Conservation (phyloP, 768 basidiomycete genomes). For the Boletus rufocinnamomeus region DNA sequence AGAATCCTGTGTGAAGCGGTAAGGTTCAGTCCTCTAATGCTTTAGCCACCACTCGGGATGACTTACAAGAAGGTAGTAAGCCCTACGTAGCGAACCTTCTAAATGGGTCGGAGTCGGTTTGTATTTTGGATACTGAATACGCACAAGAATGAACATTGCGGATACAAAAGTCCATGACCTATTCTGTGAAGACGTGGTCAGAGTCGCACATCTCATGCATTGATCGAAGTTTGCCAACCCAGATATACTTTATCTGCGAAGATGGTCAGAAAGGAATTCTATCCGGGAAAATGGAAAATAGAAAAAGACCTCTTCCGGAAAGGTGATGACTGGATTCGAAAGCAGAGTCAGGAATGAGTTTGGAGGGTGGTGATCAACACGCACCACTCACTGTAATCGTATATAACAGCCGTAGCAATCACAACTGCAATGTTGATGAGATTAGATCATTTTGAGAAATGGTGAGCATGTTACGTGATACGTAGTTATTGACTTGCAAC, state of each 20-base stretch:
- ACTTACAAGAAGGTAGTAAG: neutral
- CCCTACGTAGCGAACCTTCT: slow-evolving; percentile 24
- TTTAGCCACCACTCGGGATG: too few species aligned
- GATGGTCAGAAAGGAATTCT: neutral
- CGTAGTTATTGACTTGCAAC: neutral
- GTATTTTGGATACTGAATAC: too few species aligned
- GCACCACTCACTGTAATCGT: neutral
- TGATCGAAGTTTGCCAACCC: too few species aligned
- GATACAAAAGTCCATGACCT: too few species aligned
- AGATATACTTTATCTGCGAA: neutral
- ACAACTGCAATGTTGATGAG: slow-evolving; percentile 15
- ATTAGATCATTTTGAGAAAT: neutral
- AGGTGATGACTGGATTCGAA: slow-evolving; percentile 12
- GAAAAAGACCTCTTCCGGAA: slow-evolving; percentile 18
- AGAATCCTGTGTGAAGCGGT: neutral
- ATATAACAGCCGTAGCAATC: neutral
- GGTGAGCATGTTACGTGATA: slow-evolving; percentile 5
- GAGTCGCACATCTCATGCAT: too few species aligned
- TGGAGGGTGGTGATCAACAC: neutral
- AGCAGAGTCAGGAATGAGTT: neutral
- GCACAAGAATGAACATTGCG: too few species aligned
- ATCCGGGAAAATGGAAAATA: neutral
- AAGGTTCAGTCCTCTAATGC: neutral
- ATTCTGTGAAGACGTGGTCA: too few species aligned
- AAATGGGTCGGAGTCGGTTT: too few species aligned